Base-by-base conservation (phyloP, 2,329 filamentous ascomycete genomes). In the Dactylellina drechsleri region DNA sequence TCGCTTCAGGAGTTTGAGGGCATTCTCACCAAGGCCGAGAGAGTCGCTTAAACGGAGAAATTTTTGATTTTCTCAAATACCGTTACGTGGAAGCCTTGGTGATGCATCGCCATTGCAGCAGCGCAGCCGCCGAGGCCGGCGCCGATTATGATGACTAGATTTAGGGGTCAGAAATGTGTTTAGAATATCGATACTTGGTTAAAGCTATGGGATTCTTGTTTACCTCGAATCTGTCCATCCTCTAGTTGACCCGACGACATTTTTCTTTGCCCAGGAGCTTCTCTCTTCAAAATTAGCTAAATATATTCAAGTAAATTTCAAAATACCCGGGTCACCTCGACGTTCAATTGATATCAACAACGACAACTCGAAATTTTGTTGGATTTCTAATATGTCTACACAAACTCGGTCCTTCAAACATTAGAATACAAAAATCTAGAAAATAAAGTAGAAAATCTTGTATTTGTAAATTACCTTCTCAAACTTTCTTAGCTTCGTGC, bases 111-210 rank as follows among this genome's bases (percentile, higher is more conserved):
- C 23, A 85, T 80, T n/a, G 84, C 84, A 4, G 83, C 81, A 0
- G 84, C 84, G 76, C 84, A 85, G 12, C 84, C 84, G 6, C 84
- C 84, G 0, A 86, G 82, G 10, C 84, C 84, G 16, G 84, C 84
- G 16, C 84, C 84, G n/a, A 86, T 83, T 20, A 85, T 81, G 28
- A 85, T 83, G 40, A 84, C 84, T 84, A 77, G 18, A 15, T 43
- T 43, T 41, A 7, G 6, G 16, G n/a, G 6, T 23, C 7, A 13
- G 4, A 13, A 43, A 23, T 20, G 10, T 4, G 23, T 23, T 23
- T 23, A 59, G 31, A 23, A 2, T 7, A 15, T 50, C n/a, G 41
- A 20, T 50, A 15, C 31, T 28, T 53, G n/a, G 4, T 20, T 15
- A 13, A 26, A 23, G 31, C 4, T 43, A 16, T 16, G 18, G 23